Conservation (phyloP, 768 basidiomycete species). For the Lactifluus rugatus region DNA sequence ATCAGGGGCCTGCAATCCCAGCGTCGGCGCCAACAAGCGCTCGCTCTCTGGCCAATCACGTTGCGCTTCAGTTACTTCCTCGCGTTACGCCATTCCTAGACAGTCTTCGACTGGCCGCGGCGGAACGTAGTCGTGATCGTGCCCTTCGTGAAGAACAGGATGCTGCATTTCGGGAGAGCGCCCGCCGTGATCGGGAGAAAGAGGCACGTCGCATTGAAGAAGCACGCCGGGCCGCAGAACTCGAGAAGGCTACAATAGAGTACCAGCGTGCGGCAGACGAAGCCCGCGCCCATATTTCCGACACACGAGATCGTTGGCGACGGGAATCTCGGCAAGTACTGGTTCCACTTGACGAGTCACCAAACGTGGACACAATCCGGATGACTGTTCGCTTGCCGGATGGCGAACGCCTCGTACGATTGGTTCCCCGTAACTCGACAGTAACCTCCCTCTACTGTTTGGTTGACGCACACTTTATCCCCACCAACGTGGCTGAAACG, state of each 20-base stretch:
- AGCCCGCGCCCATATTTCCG: slow-evolving; percentile 19
- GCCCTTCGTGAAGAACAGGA: slow-evolving; percentile 74
- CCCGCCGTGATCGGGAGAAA: slow-evolving; percentile 47
- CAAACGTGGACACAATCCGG: slow-evolving; percentile 33
- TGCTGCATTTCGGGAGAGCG: slow-evolving; percentile 59
- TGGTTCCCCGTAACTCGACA: slow-evolving; percentile 40
- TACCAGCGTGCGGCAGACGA: slow-evolving; percentile 25
- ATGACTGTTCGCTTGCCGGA: slow-evolving; percentile 47
- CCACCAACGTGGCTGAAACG: slow-evolving; percentile 33
- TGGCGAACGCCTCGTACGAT: slow-evolving; percentile 44
- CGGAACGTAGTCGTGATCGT: slow-evolving; percentile 41
- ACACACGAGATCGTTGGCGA: slow-evolving; percentile 36
- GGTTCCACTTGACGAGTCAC: slow-evolving; percentile 28
- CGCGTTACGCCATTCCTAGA: slow-evolving; percentile 70
- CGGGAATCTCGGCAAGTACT: slow-evolving; percentile 47
- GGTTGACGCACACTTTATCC: slow-evolving; percentile 54
- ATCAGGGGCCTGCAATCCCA: slow-evolving; percentile 56
- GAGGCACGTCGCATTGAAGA: slow-evolving; percentile 26
- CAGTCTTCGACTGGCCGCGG: slow-evolving; percentile 44
- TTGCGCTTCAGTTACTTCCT: slow-evolving; percentile 65
- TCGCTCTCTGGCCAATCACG: slow-evolving; percentile 49
- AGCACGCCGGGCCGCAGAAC: slow-evolving; percentile 18
- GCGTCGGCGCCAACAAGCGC: slow-evolving; percentile 52
- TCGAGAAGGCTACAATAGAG: slow-evolving; percentile 22
- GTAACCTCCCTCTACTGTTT: slow-evolving; percentile 63